Percentiles rank a stretch among this genome's conserved stretches.
Conservation (phyloP, 2,329 filamentous ascomycete genomes). For the Emmonsia crescens region DNA sequence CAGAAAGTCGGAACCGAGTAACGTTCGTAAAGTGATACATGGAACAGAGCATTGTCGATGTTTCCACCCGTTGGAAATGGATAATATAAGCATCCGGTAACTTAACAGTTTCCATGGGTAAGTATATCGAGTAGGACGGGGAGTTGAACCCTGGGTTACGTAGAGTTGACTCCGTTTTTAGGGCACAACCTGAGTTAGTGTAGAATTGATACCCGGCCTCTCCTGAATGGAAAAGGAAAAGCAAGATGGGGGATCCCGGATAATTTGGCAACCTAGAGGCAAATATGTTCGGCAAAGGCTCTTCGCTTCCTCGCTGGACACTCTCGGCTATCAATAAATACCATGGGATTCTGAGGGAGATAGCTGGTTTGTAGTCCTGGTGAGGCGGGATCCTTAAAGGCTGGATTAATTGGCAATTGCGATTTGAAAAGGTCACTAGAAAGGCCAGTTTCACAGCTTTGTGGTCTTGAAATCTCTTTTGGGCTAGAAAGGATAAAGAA, state of each 20-base stretch:
- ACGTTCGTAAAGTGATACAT: background rate
- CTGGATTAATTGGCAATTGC: constrained; percentile 8
- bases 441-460: background rate
- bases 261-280: background rate
- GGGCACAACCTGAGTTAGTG: background rate
- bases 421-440: constrained; percentile 3
- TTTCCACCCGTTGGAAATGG: background rate
- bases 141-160: background rate
- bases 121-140: background rate
- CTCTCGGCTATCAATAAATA: background rate
- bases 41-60: background rate
- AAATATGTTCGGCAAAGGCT: background rate
- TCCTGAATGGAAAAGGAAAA: background rate
- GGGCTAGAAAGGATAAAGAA: background rate
- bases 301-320: background rate
- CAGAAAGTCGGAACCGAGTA: background rate
- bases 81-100: background rate
- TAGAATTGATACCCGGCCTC: background rate
- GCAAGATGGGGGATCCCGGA: background rate
- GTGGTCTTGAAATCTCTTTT: background rate
- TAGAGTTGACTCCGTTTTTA: background rate
- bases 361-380: background rate
- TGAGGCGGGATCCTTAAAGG: background rate
- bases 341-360: background rate
- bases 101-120: background rate